Conservation (phyloP, 306 rosid genomes). For the Dryas drummondii region DNA sequence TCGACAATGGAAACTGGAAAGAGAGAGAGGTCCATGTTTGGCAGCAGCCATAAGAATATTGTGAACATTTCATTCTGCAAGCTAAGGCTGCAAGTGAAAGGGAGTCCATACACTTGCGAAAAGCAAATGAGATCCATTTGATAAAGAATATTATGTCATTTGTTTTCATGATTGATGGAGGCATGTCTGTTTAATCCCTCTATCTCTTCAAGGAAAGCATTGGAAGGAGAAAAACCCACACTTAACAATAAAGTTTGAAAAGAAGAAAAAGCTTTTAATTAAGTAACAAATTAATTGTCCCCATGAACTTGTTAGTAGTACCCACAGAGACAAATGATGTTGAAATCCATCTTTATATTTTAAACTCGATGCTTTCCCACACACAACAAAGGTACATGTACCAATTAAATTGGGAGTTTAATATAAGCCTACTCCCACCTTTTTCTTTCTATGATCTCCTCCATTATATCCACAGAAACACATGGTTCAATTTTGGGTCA, state of each 20-base stretch:
- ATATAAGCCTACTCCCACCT: too few species aligned
- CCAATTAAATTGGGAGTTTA: too few species aligned
- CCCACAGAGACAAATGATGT: constrained; percentile 12
- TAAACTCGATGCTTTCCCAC: background rate
- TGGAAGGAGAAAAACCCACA: background rate
- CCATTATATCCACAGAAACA: too few species aligned
- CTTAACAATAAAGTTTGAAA: background rate
- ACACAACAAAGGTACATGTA: background rate
- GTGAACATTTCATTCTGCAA: background rate
- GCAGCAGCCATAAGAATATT: background rate
- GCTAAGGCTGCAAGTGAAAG: background rate
- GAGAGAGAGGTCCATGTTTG: background rate
- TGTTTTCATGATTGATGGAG: constrained; percentile 15
- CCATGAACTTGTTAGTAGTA: constrained; percentile 2
- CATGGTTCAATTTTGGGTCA: too few species aligned
- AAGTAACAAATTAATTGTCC: background rate
- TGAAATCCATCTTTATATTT: background rate
- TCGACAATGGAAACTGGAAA: background rate
- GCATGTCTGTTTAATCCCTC: background rate
- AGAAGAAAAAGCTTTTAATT: background rate
- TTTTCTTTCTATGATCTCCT: too few species aligned
- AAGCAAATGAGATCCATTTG: background rate
- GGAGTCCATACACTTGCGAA: background rate
- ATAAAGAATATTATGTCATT: background rate
- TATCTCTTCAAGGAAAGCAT: background rate